Base-by-base conservation (phyloP, 257 asterid genomes). In the Solanum rostratum region DNA sequence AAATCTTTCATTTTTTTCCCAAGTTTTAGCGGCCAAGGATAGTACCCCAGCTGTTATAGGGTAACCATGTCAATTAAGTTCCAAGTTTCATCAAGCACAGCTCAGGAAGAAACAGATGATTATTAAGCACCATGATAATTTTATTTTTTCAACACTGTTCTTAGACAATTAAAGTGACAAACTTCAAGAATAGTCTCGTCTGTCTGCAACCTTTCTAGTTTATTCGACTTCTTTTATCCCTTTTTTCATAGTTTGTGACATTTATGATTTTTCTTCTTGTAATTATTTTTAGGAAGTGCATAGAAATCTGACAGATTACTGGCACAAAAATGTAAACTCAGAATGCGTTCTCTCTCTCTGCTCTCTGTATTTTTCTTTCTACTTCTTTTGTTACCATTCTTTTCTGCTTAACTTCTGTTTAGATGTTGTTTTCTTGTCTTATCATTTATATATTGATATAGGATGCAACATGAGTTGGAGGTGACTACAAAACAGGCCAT, bases 401-500 rank as follows among this genome's bases (percentile, higher is more conserved):
- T 80, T 10, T 60, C 29, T 70, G 53, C 57, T 69, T 60, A 24
- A 24, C 62, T 81, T 63, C 41, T 81, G 11, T 30, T 45, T 68
- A 60, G 16, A 15, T 76, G 62, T 76, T 11, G 62, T 49, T 68
- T 27, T 39, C 76, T 18, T 9, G 50, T 68, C 76, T 18, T 68
- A 8, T 76, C 37, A 24, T 15, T 49, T 41, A 24, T 76, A 49
- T 76, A 45, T 27, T 49, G 81, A 24, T 84, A 85, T 92, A 97
- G 99, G 88, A 89, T 92, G 69, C 99, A 97, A 85, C 98, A 95
- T 79, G 97, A 94, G 65, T 87, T 95, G 71, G 97, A 95, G 91
- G 92, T 89, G 85, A 84, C 94, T 11, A 93, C 98, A 66, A 97
- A 97, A 88, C 98, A 95, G 89, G 93, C 97, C 57, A 94, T 97